Conservation (phyloP, 140 eudicot species). For the Ambrosia hybrid region DNA sequence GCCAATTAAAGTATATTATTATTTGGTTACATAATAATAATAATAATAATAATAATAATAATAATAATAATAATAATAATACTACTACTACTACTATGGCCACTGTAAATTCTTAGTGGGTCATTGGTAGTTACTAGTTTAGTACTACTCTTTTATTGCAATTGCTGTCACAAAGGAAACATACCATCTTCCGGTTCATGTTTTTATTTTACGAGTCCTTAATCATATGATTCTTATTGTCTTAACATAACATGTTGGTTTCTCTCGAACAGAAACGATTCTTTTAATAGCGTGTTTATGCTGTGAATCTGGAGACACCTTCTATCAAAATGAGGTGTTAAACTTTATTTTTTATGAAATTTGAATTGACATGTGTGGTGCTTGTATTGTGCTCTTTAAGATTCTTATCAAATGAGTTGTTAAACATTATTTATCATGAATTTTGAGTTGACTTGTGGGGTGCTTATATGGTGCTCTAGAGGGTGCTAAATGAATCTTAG, state of each 20-base stretch:
- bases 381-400: slow-evolving; percentile 18
- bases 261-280: not conserved
- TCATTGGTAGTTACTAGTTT: not conserved
- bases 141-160: slow-evolving; percentile 6
- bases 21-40: not conserved
- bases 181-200: slow-evolving; percentile 19
- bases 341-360: slow-evolving; percentile 13
- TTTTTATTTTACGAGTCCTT: not conserved
- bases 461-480: slow-evolving; percentile 22
- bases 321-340: slow-evolving; percentile 28
- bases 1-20: not conserved
- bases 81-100: too few relatives aligned
- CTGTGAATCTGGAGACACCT: slow-evolving; percentile 24
- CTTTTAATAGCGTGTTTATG: slow-evolving; percentile 25
- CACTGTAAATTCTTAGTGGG: not conserved
- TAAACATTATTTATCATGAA: slow-evolving; percentile 14
- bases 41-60: too few relatives aligned
- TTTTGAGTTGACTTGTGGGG: slow-evolving; percentile 35
- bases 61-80: too few relatives aligned
- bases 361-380: slow-evolving; percentile 36
- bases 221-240: not conserved
- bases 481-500: slow-evolving; percentile 32
- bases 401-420: slow-evolving; percentile 25
- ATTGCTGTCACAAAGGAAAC: slow-evolving; percentile 20
- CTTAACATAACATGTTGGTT: slow-evolving; percentile 11